Evolutionary conservation across 78 protist species (phyloP).

Genomic region (Creolimax fragrantissima): DNA sequence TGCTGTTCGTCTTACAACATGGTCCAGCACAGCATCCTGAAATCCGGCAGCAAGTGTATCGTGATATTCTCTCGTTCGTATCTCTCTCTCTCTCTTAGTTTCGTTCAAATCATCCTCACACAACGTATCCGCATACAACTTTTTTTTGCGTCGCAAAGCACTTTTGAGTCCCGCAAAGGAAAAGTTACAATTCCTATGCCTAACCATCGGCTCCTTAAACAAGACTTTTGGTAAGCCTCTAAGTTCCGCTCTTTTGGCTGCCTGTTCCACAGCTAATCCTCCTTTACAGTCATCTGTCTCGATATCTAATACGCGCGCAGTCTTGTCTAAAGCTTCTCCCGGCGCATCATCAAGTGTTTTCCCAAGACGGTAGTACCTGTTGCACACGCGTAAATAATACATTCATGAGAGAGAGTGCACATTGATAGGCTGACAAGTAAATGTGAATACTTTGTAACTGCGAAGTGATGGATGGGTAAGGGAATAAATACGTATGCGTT

Average conservation of each 20-base stretch:
- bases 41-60: neutral
- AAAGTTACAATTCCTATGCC: neutral
- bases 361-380: conserved; percentile 38
- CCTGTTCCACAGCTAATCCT: neutral
- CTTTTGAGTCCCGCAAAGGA: neutral
- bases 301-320: neutral
- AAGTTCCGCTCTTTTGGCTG: neutral
- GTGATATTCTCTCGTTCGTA: neutral
- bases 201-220: neutral
- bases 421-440: too few species aligned
- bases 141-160: neutral
- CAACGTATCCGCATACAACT: neutral
- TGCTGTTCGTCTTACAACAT: neutral
- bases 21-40: conserved; percentile 3
- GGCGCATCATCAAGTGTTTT: conserved; percentile 71
- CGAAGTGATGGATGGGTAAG: too few species aligned
- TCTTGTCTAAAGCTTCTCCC: conserved; percentile 75
- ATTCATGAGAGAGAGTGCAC: too few species aligned
- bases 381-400: too few species aligned
- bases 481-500: too few species aligned
- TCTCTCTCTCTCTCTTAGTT: neutral
- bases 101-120: neutral
- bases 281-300: neutral
- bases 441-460: too few species aligned
- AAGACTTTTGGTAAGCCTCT: neutral